phyloP scores from a whole-genome alignment of 371 early-diverging fungal genomes.

The Apophysomyces trapeziformis region DNA sequence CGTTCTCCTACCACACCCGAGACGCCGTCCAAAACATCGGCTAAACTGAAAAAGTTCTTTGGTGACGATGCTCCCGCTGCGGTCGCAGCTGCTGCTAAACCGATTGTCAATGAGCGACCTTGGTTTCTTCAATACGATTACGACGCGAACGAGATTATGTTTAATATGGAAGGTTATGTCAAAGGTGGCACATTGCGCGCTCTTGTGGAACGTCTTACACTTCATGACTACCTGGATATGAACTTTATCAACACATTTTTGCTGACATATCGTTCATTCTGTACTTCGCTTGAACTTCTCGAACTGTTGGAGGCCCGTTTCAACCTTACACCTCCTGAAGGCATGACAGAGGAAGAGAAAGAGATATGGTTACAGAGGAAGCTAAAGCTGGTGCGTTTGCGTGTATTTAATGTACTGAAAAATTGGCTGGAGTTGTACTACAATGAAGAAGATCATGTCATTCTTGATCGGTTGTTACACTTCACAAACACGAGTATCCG shows the following conservation, averaged over 20 bases:
- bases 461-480: constrained; percentile 71
- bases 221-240: constrained; percentile 80
- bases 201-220: constrained; percentile 85
- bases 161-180: constrained; percentile 84
- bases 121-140: constrained; percentile 45
- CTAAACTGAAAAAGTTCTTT: constrained; percentile 68
- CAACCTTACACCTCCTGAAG: constrained; percentile 71
- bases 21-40: constrained; percentile 14
- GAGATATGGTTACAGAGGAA: constrained; percentile 84
- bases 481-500: constrained; percentile 80
- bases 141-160: constrained; percentile 67
- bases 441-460: constrained; percentile 64
- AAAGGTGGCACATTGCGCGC: constrained; percentile 89
- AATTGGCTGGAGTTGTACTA: constrained; percentile 91
- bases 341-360: constrained; percentile 65
- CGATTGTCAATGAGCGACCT: constrained; percentile 23
- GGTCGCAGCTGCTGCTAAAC: constrained; percentile 26
- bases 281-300: constrained; percentile 76
- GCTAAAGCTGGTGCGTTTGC: constrained; percentile 81
- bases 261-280: constrained; percentile 89
- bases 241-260: constrained; percentile 84
- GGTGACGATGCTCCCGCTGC: constrained; percentile 57
- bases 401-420: constrained; percentile 90
- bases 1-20: constrained; percentile 13
- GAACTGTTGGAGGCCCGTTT: constrained; percentile 73